Conservation (phyloP, 2,329 filamentous ascomycete genomes). For the Cercospora zeae-maydis region DNA sequence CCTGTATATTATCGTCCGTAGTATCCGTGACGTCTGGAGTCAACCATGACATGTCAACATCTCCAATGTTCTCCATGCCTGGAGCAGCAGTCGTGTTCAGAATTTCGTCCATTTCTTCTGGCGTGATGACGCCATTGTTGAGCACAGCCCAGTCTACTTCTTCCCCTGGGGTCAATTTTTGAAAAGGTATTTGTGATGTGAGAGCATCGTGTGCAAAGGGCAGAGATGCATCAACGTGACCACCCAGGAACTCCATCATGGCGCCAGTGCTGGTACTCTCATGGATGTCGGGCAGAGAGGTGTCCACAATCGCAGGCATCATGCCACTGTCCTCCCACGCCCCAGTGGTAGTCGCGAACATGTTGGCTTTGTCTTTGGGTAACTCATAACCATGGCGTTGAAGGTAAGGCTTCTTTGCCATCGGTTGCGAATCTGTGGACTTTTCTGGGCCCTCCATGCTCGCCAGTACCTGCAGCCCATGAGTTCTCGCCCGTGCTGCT, state of each 20-base stretch:
- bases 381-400: constrained; percentile 30
- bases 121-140: constrained; percentile 12
- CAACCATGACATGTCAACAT: constrained; percentile 11
- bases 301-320: constrained; percentile 29
- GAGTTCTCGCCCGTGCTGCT: constrained; percentile 14
- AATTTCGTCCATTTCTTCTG: constrained; percentile 24
- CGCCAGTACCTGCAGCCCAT: constrained; percentile 16
- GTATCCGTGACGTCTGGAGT: constrained; percentile 3
- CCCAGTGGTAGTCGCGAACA: constrained; percentile 31
- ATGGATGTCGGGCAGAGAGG: constrained; percentile 16
- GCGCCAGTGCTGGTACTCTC: constrained; percentile 27
- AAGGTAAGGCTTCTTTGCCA: constrained; percentile 21
- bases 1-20: not conserved
- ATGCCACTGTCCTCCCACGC: constrained; percentile 32
- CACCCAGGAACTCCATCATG: constrained; percentile 34
- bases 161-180: constrained; percentile 1
- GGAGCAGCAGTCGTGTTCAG: constrained; percentile 18
- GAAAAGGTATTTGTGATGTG: constrained; percentile 20
- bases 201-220: constrained; percentile 28
- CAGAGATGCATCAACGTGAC: constrained; percentile 22
- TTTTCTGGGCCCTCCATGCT: constrained; percentile 14
- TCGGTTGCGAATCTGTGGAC: not conserved
- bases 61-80: not conserved
- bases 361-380: constrained; percentile 27
- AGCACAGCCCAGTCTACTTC: constrained; percentile 11